Conservation (phyloP, 345 rosid species). For the Eucalyptus regnans region DNA sequence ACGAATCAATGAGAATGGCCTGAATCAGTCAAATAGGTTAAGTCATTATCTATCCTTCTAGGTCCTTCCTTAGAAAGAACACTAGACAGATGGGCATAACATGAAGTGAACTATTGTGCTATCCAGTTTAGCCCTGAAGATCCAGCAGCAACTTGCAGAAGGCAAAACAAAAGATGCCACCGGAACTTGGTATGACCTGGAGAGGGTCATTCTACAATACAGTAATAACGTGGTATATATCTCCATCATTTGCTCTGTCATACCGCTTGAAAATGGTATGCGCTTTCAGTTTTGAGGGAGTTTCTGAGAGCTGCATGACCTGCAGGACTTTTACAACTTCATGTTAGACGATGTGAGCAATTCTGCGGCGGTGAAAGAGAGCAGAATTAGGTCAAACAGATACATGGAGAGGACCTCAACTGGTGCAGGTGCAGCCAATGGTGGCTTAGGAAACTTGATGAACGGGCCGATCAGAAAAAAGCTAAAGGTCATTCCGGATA, state of each 20-base stretch:
- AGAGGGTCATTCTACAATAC: background rate
- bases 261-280: background rate
- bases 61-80: background rate
- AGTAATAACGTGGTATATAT: slow-evolving; percentile 19
- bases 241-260: background rate
- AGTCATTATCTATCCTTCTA: background rate
- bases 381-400: background rate
- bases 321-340: slow-evolving; percentile 24
- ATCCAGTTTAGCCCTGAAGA: slow-evolving; percentile 13
- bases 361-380: background rate
- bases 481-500: slow-evolving; percentile 21
- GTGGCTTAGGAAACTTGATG: slow-evolving; percentile 2
- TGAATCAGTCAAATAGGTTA: slow-evolving; percentile 21
- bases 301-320: background rate
- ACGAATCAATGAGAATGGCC: slow-evolving; percentile 9
- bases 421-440: background rate
- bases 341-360: slow-evolving; percentile 1
- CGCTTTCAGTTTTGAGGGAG: background rate
- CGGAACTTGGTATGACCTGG: slow-evolving; percentile 10
- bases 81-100: background rate
- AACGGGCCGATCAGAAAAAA: slow-evolving; percentile 20
- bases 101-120: background rate
- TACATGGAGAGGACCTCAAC: background rate
- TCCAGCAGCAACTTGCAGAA: slow-evolving; percentile 15
- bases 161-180: slow-evolving; percentile 15